phyloP scores from a whole-genome alignment of 345 rosid genomes.

The Anacardium occidentale region DNA sequence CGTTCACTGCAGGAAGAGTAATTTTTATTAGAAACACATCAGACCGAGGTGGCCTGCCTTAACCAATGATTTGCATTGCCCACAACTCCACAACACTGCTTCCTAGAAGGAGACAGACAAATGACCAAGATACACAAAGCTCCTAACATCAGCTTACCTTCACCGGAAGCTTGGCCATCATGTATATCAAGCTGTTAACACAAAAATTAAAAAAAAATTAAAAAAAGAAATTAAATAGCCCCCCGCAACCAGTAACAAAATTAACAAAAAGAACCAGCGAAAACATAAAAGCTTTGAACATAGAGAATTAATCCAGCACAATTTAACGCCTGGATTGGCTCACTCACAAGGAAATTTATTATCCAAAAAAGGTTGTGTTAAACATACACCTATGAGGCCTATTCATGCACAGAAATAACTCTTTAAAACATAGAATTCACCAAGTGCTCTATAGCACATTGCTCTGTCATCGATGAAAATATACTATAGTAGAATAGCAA shows the following conservation, averaged over 20 bases:
- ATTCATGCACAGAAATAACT: not conserved
- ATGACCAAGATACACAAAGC: not conserved
- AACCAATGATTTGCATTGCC: not conserved
- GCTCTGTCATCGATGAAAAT: too few species aligned
- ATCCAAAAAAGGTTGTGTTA: not conserved
- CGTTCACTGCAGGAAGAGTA: slow-evolving; percentile 37
- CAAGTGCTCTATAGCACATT: too few species aligned
- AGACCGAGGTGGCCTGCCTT: not conserved
- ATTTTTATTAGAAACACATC: not conserved
- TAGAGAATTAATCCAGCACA: not conserved
- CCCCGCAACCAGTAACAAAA: not conserved
- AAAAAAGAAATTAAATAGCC: slow-evolving; percentile 5
- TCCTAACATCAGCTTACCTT: slow-evolving; percentile 44
- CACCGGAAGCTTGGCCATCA: slow-evolving; percentile 76
- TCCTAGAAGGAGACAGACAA: not conserved
- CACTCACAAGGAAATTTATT: not conserved
- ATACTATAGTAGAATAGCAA: too few species aligned
- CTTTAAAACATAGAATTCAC: too few species aligned
- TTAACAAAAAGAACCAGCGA: slow-evolving; percentile 12
- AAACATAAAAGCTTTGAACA: not conserved
- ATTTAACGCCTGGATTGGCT: not conserved
- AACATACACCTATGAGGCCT: not conserved
- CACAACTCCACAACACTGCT: not conserved
- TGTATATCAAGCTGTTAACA: slow-evolving; percentile 69
- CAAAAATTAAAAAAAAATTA: too few species aligned